Base-by-base conservation (phyloP, 208 protist species). In the Acanthamoeba polyphaga region DNA sequence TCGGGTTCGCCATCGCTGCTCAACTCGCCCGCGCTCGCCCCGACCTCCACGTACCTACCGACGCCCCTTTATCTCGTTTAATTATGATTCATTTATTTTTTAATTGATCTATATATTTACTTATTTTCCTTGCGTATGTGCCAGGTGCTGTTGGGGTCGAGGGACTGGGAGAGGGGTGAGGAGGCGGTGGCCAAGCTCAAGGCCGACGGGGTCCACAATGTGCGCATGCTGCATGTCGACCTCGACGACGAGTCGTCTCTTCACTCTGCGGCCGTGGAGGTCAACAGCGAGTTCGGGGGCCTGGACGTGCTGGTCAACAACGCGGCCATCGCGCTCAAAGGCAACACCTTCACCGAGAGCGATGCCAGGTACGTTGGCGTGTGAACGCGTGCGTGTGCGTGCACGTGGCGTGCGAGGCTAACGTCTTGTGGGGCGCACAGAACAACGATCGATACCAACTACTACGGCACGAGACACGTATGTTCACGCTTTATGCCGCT, bases 251-350 rank as follows among this genome's bases (percentile, higher is more conserved):
- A 62, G 82, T 34, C 9, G 8, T 58, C 55, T 3, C 64, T 89
- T n/a, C 22, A 89, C 5, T 49, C 24, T 12, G 82, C 82, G 7
- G 82, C 82, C 32, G n/a, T 68, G 27, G 55, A 66, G 53, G 82
- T 89, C 53, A 32, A 66, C 82, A 38, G 17, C 53, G 82, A 89
- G 82, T 89, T 66, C 24, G 82, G 82, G 5, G 82, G 82, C 6
- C 82, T 89, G 19, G 88, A 93, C 70, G 62, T 93, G 38, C 70
- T 93, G 60, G 82, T 93, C 24, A 93, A 93, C 88, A 93, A 93
- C 64, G 88, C 88, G 12, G 88, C 49, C 62, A 78, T 93, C 62
- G 88, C 88, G 13, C 53, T 58, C 66, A 93, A 93, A 15, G 88
- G 88, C 38, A 62, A 78, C 88, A 62, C 88, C 88, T 93, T 93